These are phyloP conservation scores for Coprinopsis strossmayeri DNA, from an alignment of 768 basidiomycete genomes.

Conservation along the genomic window DNA sequence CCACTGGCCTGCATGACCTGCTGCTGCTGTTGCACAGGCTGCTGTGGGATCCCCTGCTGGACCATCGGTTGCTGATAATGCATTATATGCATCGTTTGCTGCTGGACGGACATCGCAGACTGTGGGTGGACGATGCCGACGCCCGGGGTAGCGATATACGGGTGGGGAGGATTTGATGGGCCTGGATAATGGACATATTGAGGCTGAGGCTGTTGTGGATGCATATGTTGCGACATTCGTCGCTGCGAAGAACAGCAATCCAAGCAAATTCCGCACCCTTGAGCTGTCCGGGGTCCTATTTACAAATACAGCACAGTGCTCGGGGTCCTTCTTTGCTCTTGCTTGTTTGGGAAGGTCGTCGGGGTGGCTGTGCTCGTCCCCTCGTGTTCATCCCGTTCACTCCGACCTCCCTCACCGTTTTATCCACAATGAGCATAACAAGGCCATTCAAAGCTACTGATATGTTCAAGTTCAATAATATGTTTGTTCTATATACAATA, in stretches of 20 bases:
- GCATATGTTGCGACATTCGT: constrained; percentile 42
- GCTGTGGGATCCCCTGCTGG: constrained; percentile 15
- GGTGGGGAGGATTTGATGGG: constrained; percentile 15
- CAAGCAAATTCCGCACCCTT: too few relatives aligned
- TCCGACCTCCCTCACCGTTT: neutral
- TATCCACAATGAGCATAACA: constrained; percentile 69
- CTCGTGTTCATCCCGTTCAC: too few relatives aligned
- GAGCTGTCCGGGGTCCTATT: constrained; percentile 6
- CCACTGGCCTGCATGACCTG: constrained; percentile 10
- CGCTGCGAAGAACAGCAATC: too few relatives aligned
- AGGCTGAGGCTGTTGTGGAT: constrained; percentile 26
- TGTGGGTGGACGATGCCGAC: constrained; percentile 19
- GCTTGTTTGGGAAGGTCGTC: neutral
- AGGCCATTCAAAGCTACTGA: constrained; percentile 86
- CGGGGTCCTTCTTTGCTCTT: neutral
- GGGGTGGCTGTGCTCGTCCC: neutral
- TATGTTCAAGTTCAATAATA: constrained; percentile 89
- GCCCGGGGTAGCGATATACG: constrained; percentile 14
- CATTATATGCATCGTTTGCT: constrained; percentile 19
- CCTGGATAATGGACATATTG: constrained; percentile 34
- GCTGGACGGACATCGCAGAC: constrained; percentile 15
- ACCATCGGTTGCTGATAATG: constrained; percentile 26
- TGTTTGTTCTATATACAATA: constrained; percentile 41
- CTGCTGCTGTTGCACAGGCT: constrained; percentile 12
- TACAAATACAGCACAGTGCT: neutral